Evolutionary conservation across 2,329 filamentous ascomycete genomes (phyloP), one percentile per base, ranked within the genome.

Genomic region (Fusarium sp.): DNA sequence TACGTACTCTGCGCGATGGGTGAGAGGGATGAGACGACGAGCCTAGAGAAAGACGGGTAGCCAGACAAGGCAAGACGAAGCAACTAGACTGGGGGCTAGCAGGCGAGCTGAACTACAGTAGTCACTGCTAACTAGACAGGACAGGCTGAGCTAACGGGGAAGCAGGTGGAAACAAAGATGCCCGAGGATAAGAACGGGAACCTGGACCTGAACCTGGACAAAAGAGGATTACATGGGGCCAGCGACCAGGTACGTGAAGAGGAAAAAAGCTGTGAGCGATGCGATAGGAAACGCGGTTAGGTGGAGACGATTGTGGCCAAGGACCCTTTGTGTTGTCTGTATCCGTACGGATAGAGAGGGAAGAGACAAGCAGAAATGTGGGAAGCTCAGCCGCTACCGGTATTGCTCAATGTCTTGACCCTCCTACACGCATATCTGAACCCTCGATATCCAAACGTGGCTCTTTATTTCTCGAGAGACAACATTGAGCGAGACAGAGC

Each of bases 81-180:
- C 52, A 51, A 49, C 64, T 63, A 62, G 46, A 33, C 31, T 34
- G 51, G 48, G 52, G 39, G 24, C 49, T 39, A 44, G 39, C 26
- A 56, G 59, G 63, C 53, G 60, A 68, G 68, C 71, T 73, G 68
- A 72, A 68, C 60, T 57, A 36, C 34, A 58, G 36, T 33, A 55
- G 45, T 22, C 50, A 39, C 31, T 39, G 20, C 33, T 42, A 59
- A 20, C 18, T 20, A 20, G 22, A 48, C 20, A 52, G 34, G 24
- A n/a, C 63, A 54, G 55, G 64, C 46, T 68, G 64, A 67, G 63
- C 63, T 67, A 67, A 67, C 49, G 45, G 55, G 39, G 44, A 40
- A 20, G 2, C 18, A 20, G 22, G 34, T 52, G 17, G 38, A 57
- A 39, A 49, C 58, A 63, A 36, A 43, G 50, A 43, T 46, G 44